These are phyloP conservation scores for Bondarzewia mesenterica DNA, from an alignment of 1,284 basidiomycete species.

Conservation along the genomic window DNA sequence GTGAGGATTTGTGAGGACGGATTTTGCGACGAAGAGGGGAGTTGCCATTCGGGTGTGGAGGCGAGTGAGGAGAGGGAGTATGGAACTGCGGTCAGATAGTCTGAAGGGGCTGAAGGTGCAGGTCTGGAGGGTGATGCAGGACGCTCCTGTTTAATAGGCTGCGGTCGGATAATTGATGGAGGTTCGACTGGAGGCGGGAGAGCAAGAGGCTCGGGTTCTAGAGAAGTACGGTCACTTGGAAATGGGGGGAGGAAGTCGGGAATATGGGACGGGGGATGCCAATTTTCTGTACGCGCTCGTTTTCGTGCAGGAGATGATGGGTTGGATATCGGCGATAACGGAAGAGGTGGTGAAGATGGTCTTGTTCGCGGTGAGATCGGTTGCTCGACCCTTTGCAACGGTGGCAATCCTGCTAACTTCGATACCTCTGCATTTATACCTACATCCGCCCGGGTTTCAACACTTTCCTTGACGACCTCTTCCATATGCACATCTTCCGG, in stretches of 20 bases:
- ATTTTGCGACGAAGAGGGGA: slow-evolving; percentile 36
- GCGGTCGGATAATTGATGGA: slow-evolving; percentile 14
- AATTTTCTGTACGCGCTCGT: slow-evolving; percentile 43
- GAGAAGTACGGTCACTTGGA: slow-evolving; percentile 34
- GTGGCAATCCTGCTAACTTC: neutral
- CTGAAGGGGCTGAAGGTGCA: slow-evolving; percentile 40
- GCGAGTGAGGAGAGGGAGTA: slow-evolving; percentile 63
- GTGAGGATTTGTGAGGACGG: slow-evolving; percentile 21
- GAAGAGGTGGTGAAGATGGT: slow-evolving; percentile 34
- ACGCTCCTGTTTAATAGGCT: slow-evolving; percentile 21
- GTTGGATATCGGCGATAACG: slow-evolving; percentile 52
- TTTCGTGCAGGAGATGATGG: slow-evolving; percentile 45
- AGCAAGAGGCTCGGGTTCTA: slow-evolving; percentile 17
- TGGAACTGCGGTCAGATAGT: slow-evolving; percentile 61
- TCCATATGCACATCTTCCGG: slow-evolving; percentile 14
- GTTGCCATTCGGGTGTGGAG: slow-evolving; percentile 53
- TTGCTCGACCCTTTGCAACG: slow-evolving; percentile 6
- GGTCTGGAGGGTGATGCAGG: slow-evolving; percentile 26
- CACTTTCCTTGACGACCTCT: slow-evolving; percentile 4
- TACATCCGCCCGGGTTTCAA: neutral
- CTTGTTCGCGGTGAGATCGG: slow-evolving; percentile 25
- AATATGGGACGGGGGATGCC: slow-evolving; percentile 54
- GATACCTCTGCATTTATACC: neutral
- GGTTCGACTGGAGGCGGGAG: slow-evolving; percentile 27
- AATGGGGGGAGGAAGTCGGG: slow-evolving; percentile 63